Evolutionary conservation across 768 basidiomycete species (phyloP).

Genomic region (Podaxis rugospora): DNA sequence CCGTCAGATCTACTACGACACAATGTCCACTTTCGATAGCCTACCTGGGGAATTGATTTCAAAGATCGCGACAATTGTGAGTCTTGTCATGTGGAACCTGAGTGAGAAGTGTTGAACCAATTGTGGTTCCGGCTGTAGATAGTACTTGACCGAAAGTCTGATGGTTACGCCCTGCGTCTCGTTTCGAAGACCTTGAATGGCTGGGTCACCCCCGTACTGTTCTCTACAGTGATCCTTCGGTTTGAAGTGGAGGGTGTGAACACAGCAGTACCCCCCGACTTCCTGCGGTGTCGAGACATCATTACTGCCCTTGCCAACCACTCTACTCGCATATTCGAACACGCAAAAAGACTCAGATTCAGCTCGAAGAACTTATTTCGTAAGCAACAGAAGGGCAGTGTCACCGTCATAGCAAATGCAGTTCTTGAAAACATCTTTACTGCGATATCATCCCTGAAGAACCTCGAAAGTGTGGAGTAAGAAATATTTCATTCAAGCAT

Average conservation of each 20-base stretch:
- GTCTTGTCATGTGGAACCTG: not conserved
- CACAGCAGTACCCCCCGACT: not conserved
- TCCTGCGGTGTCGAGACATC: not conserved
- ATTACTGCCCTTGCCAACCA: not conserved
- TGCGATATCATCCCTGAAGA: not conserved
- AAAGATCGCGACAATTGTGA: not conserved
- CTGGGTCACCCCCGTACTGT: not conserved
- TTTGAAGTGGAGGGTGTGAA: not conserved
- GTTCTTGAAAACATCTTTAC: not conserved
- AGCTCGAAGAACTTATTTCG: not conserved
- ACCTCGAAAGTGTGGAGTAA: not conserved
- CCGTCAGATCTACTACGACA: not conserved
- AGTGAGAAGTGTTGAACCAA: not conserved
- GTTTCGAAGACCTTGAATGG: not conserved
- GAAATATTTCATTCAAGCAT: not conserved
- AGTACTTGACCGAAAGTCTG: not conserved
- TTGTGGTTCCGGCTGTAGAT: not conserved
- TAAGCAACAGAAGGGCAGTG: not conserved
- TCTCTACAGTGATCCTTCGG: not conserved
- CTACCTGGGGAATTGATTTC: not conserved
- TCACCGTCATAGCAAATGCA: not conserved
- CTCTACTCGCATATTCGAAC: not conserved
- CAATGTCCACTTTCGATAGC: not conserved
- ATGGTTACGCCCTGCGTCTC: not conserved
- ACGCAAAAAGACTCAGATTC: not conserved